Evolutionary conservation across 441 rosid species (phyloP), one percentile per base, ranked within the genome.

Genomic region (Biscutella laevigata): DNA sequence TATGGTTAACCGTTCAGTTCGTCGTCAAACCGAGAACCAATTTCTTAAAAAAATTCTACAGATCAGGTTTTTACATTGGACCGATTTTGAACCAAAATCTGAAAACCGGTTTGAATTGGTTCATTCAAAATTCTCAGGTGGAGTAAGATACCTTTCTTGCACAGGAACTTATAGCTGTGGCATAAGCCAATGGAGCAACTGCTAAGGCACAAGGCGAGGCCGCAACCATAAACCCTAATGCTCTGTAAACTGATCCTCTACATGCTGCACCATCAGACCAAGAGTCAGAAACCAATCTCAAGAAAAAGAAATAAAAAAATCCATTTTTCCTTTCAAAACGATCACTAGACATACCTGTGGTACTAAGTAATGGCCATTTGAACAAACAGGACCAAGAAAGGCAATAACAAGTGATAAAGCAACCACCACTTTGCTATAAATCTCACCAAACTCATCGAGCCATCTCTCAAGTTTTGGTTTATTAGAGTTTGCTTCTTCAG

Each of bases 151-250:
- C 97, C 97, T 92, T 84, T 79, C 61, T 86, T 4, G 95, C 95
- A 71, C 97, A 92, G 44, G 97, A 82, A 59, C 97, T 92, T 53
- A 92, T 78, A 57, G 99, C 95, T 66, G 79, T 88, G 45, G 90
- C 97, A 74, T 92, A 92, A 13, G 94, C 95, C 78, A 92, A 73
- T 4, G 97, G 97, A 79, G 97, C 99, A 22, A 92, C 97, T 27
- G 97, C 99, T 75, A 92, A 70, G 56, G 97, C 97, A 72, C 99
- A 92, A 7, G 95, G 97, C 16, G 99, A 88, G 53, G 97, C 97
- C 33, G 95, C 99, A 65, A 88, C 88, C 97, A 92, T 86, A 52
- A 92, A 88, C 53, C 95, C 97, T 64, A 86, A 65, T 50, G 99
- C 97, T 59, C 99, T 77, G 68, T 92, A 88, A 7, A 92, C 57